Evolutionary conservation across 2,329 filamentous ascomycete species (phyloP).

Genomic region (Sclerotinia minor): DNA sequence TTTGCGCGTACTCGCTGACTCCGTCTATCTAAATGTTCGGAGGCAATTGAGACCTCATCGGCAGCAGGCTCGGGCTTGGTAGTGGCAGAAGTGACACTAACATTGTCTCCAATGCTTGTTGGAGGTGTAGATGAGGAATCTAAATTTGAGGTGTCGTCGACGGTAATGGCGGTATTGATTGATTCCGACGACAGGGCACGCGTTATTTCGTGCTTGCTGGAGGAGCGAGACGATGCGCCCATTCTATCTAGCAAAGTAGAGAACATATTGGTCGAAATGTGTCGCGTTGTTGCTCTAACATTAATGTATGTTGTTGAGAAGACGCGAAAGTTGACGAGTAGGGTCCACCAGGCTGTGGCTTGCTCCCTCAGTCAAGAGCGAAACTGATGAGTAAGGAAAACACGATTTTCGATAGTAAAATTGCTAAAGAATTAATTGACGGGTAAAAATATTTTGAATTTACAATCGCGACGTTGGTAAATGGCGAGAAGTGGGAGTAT

Average conservation of each 20-base stretch:
- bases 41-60: constrained; percentile 22
- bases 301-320: constrained; percentile 22
- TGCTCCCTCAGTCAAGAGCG: constrained; percentile 15
- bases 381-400: constrained; percentile 8
- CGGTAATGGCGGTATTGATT: constrained; percentile 36
- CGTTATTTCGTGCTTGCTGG: constrained; percentile 29
- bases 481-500: not conserved
- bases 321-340: constrained; percentile 23
- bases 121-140: constrained; percentile 55
- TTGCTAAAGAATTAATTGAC: not conserved
- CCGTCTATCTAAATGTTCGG: constrained; percentile 43
- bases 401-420: not conserved
- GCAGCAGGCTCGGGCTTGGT: constrained; percentile 34
- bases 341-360: constrained; percentile 24
- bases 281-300: constrained; percentile 25
- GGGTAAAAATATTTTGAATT: not conserved
- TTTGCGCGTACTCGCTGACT: constrained; percentile 57
- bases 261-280: constrained; percentile 29
- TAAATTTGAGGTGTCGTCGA: constrained; percentile 36
- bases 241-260: constrained; percentile 33
- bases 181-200: constrained; percentile 39
- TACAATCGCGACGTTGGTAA: constrained; percentile 6
- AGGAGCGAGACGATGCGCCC: constrained; percentile 28
- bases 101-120: constrained; percentile 64
- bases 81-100: constrained; percentile 55